A percentile compares a stretch with the other conserved stretches of the same genome.
Evolutionary conservation across 768 basidiomycete genomes (phyloP).

Genomic region (Trametes cingulata): DNA sequence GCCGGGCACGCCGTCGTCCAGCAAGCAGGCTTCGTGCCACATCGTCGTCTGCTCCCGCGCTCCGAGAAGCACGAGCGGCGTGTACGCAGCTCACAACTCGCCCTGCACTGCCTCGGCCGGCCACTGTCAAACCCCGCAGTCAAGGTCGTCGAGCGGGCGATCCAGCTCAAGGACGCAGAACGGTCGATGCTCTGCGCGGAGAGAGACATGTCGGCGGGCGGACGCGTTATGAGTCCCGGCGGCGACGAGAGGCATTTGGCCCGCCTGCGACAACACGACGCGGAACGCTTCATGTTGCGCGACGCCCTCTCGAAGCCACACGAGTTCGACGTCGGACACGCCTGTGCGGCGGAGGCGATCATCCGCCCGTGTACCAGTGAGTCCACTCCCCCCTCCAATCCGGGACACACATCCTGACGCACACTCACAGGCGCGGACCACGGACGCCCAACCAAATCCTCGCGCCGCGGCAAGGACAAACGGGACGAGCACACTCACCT

Average conservation of each 20-base stretch:
- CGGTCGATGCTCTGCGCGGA: not conserved
- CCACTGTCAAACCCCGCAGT: conserved; percentile 14
- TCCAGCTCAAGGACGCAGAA: conserved; percentile 7
- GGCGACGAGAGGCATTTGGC: not conserved
- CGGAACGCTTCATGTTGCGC: conserved; percentile 1
- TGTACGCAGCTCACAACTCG: conserved; percentile 16
- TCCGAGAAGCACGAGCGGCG: conserved; percentile 2
- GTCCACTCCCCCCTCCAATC: not conserved
- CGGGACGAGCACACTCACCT: conserved; percentile 20
- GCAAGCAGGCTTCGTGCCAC: conserved; percentile 9
- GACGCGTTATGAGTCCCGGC: not conserved
- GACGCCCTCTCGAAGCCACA: conserved; percentile 12
- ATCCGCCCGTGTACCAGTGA: conserved; percentile 20
- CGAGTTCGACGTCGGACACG: conserved; percentile 19
- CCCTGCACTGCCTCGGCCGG: conserved; percentile 6
- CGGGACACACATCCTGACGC: not conserved
- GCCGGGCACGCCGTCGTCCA: conserved; percentile 20
- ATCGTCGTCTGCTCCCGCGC: conserved; percentile 13
- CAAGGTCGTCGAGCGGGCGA: conserved; percentile 11
- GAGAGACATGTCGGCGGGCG: not conserved
- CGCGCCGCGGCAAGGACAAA: not conserved
- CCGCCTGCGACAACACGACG: conserved; percentile 9
- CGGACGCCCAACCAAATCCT: not conserved
- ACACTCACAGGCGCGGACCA: conserved; percentile 1
- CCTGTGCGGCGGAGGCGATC: conserved; percentile 21